Evolutionary conservation across 257 asterid genomes (phyloP).

Genomic region (Buddleja alternifolia): DNA sequence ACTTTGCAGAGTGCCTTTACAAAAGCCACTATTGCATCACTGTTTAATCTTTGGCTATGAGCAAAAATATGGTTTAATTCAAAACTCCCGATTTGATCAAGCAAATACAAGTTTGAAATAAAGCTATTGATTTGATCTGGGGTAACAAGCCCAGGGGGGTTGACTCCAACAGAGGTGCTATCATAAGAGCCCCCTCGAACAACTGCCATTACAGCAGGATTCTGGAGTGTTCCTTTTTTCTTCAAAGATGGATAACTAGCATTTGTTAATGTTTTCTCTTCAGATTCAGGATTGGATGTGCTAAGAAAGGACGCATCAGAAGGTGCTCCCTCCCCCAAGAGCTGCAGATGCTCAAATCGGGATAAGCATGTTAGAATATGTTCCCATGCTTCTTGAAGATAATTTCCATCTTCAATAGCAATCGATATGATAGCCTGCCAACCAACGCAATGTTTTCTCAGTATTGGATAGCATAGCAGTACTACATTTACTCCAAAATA

Average conservation of each 20-base stretch:
- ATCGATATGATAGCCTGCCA: constrained; percentile 90
- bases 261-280: constrained; percentile 54
- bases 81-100: constrained; percentile 95
- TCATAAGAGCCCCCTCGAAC: constrained; percentile 99
- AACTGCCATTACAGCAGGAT: constrained; percentile 95
- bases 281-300: constrained; percentile 63
- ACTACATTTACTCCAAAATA: constrained; percentile 16
- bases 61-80: constrained; percentile 98
- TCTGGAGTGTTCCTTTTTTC: constrained; percentile 89
- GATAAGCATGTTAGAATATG: constrained; percentile 96
- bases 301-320: constrained; percentile 87
- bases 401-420: constrained; percentile 95
- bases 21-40: constrained; percentile 96
- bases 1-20: constrained; percentile 94
- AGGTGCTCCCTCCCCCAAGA: constrained; percentile 97
- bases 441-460: constrained; percentile 22
- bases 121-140: constrained; percentile 89
- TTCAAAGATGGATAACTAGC: constrained; percentile 69
- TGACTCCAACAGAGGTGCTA: constrained; percentile 73
- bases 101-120: constrained; percentile 87
- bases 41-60: constrained; percentile 96
- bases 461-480: not conserved
- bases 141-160: constrained; percentile 77
- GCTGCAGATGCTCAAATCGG: constrained; percentile 97
- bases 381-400: constrained; percentile 97